Percentiles rank a stretch among this genome's conserved stretches.
Conservation (phyloP, 495 filamentous ascomycete genomes). For the Trichoderma erinaceum region DNA sequence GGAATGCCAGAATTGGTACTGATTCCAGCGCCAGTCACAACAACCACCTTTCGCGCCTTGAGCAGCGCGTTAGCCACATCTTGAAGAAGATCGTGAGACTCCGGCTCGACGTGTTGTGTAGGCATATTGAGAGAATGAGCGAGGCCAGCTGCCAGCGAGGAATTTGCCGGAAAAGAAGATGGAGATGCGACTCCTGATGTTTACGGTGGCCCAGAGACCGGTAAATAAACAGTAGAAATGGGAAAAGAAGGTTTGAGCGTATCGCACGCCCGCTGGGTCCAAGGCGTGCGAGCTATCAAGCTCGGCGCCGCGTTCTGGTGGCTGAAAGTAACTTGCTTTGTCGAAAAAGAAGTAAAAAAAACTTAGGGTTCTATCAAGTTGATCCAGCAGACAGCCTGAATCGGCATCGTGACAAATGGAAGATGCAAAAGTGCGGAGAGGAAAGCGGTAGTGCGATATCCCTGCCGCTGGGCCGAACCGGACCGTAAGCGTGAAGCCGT, state of each 20-base stretch:
- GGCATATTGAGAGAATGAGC: constrained; percentile 38
- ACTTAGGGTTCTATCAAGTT: not conserved
- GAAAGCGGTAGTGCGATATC: not conserved
- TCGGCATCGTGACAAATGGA: constrained; percentile 5
- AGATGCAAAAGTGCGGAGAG: constrained; percentile 2
- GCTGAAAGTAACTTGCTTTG: not conserved
- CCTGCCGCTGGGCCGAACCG: not conserved
- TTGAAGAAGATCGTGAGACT: constrained; percentile 48
- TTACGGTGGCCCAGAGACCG: too few species aligned
- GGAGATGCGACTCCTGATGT: not conserved
- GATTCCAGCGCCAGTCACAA: constrained; percentile 66
- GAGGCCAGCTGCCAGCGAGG: not conserved
- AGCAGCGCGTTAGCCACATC: constrained; percentile 54
- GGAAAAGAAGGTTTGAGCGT: not conserved
- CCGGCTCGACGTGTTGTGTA: constrained; percentile 46
- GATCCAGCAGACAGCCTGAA: not conserved
- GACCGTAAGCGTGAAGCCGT: constrained; percentile 1
- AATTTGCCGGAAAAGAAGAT: not conserved
- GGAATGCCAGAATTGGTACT: constrained; percentile 69
- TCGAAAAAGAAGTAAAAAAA: not conserved
- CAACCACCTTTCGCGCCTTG: constrained; percentile 56
- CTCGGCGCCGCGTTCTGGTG: not conserved
- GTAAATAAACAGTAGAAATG: not conserved
- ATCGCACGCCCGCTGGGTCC: not conserved
- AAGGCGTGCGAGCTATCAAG: not conserved